Evolutionary conservation across 2,329 filamentous ascomycete species (phyloP).

Genomic region (Pseudogymnoascus sp.): DNA sequence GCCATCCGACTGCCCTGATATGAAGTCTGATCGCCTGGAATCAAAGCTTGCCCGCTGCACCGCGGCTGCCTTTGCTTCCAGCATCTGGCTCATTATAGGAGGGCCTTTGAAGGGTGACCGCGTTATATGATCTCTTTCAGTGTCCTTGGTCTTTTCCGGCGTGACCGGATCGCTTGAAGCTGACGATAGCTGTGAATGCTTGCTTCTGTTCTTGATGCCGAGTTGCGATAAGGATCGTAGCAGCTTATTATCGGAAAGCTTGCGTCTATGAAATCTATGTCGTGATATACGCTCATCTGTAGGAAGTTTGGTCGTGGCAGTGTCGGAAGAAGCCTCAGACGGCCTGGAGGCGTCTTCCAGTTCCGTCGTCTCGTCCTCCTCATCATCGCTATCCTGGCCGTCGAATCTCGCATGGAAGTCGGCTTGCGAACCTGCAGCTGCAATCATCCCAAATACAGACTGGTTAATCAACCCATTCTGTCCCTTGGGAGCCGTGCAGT

Average conservation of each 20-base stretch:
- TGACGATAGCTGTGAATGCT: slow-evolving; percentile 30
- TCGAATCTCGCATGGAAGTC: slow-evolving; percentile 79
- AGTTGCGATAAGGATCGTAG: slow-evolving; percentile 59
- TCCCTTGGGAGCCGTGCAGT: slow-evolving; percentile 51
- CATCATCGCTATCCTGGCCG: slow-evolving; percentile 69
- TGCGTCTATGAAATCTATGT: slow-evolving; percentile 41
- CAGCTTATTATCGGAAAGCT: slow-evolving; percentile 58
- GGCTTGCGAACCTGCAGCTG: slow-evolving; percentile 73
- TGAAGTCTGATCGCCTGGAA: slow-evolving; percentile 22
- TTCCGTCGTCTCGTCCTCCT: slow-evolving; percentile 20
- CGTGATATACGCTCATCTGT: slow-evolving; percentile 11
- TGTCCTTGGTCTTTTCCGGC: slow-evolving; percentile 14
- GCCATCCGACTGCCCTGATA: slow-evolving; percentile 22
- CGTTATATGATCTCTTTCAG: slow-evolving; percentile 29
- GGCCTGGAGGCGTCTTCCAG: background rate
- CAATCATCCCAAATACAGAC: slow-evolving; percentile 88
- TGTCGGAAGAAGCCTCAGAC: background rate
- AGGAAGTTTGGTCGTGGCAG: background rate
- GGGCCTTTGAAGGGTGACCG: slow-evolving; percentile 41
- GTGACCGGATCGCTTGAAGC: slow-evolving; percentile 25
- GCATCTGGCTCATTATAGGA: slow-evolving; percentile 70
- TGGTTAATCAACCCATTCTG: slow-evolving; percentile 63
- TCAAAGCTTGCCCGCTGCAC: slow-evolving; percentile 52
- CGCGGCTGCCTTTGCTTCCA: slow-evolving; percentile 63
- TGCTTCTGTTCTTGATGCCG: slow-evolving; percentile 28